Base-by-base conservation (phyloP, 164 flowering plant genomes). In the Saururus chinensis region DNA sequence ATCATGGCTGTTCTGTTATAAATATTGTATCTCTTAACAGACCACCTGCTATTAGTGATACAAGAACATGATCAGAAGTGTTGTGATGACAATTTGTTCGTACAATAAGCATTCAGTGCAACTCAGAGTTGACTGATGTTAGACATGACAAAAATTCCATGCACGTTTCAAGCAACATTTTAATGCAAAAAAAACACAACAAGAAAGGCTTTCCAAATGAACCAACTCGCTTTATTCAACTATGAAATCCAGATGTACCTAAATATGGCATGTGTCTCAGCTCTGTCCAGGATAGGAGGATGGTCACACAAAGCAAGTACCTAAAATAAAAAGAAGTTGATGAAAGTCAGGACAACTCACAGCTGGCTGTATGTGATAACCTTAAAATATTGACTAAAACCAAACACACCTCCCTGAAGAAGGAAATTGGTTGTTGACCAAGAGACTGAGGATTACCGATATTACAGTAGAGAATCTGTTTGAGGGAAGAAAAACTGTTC, bases 371-470 rank as follows among this genome's bases (percentile, higher is more conserved):
- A 35, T 22, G 21, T 19, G 51, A 11, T 51, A 19, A 19, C 40
- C n/a, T 23, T 57, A n/a, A 35, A 42, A 35, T 19, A 53, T 45
- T 40, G 20, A 62, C 22, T 54, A 30, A 40, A 13, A 45, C 7
- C 57, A 55, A n/a, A 72, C 76, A 24, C 65, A 92, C 99, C 96
- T 95, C 99, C 59, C 96, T 74, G 77, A 95, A 95, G 68, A 88
- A 95, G 0, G 96, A 91, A 61, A 95, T 82, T 45, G 99, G 99
- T 68, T 81, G 89, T 79, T 95, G 99, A 51, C 92, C 93, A 71
- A 95, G 96, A 68, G 98, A 89, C 67, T 95, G 99, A 64, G 99
- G 99, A 75, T 95, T 95, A 60, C 99, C 99, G 68, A 95, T 95
- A 59, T 95, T 95, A 75, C 99, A 95, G 79, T 84, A 95, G 25